These are phyloP conservation scores for Saccharomyces hybrid DNA, from an alignment of 1,139 yeast species.

Conservation along the genomic window DNA sequence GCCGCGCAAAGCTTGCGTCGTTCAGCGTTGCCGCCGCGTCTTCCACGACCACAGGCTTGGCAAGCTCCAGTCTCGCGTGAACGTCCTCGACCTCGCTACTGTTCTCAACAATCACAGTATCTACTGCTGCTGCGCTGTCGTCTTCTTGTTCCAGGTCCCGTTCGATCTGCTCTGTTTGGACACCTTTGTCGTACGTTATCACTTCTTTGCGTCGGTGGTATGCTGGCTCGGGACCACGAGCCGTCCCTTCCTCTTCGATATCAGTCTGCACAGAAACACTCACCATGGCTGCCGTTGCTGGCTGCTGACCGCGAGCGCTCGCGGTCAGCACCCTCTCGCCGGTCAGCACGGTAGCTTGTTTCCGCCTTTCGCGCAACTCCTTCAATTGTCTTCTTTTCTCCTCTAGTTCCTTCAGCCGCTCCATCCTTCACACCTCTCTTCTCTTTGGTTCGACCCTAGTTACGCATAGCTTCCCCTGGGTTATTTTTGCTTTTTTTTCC, in stretches of 20 bases:
- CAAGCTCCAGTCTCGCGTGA: neutral
- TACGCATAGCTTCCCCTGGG: too few species aligned
- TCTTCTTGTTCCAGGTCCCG: constrained; percentile 1
- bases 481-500: too few species aligned
- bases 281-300: constrained; percentile 3
- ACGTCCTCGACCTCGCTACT: neutral
- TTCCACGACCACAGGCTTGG: neutral
- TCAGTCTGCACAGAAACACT: constrained; percentile 19
- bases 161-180: constrained; percentile 13
- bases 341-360: constrained; percentile 3
- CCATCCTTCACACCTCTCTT: constrained; percentile 8
- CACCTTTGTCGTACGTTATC: constrained; percentile 19
- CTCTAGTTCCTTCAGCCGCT: constrained; percentile 19
- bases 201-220: neutral
- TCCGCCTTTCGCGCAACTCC: constrained; percentile 18
- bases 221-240: neutral
- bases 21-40: neutral
- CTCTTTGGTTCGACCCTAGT: neutral
- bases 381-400: constrained; percentile 17
- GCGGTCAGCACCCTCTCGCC: neutral
- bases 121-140: too few species aligned
- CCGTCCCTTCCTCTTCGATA: neutral
- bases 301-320: too few species aligned
- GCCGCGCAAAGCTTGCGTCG: neutral
- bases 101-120: constrained; percentile 5